Percentiles rank a stretch among this genome's conserved stretches.
These are phyloP conservation scores for Fusarium devonianum DNA, from an alignment of 2,329 filamentous ascomycete species.

Conservation along the genomic window DNA sequence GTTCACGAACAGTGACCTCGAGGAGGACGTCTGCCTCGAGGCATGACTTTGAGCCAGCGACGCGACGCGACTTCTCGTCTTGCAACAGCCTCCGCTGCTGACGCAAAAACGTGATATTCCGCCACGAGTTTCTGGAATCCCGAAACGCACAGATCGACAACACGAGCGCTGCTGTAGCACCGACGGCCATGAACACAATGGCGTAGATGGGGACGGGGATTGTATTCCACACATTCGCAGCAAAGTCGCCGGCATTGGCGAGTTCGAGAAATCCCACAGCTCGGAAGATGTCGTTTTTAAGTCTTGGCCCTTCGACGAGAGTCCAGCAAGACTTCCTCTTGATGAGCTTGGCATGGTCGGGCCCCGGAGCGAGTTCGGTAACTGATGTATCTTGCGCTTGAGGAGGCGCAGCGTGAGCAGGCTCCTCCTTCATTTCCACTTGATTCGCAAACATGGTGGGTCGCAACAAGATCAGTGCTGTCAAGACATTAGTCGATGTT, in stretches of 20 bases:
- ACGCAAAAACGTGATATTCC: slow-evolving; percentile 55
- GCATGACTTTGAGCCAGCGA: slow-evolving; percentile 1
- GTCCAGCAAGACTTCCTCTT: slow-evolving; percentile 14
- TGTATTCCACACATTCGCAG: slow-evolving; percentile 64
- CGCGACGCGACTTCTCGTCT: slow-evolving; percentile 20
- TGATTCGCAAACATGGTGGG: not conserved
- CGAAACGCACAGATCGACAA: slow-evolving; percentile 55
- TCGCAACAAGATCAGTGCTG: not conserved
- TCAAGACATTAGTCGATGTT: fast-evolving
- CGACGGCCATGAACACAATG: slow-evolving; percentile 59
- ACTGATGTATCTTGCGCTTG: not conserved
- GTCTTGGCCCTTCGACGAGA: slow-evolving; percentile 23
- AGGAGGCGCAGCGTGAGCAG: not conserved
- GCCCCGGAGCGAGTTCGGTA: slow-evolving; percentile 12
- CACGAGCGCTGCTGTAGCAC: slow-evolving; percentile 55
- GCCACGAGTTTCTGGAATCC: slow-evolving; percentile 53
- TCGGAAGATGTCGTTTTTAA: slow-evolving; percentile 43
- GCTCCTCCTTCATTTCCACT: slow-evolving; percentile 8
- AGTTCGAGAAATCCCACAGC: slow-evolving; percentile 60
- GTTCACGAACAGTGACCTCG: slow-evolving; percentile 56
- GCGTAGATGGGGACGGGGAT: slow-evolving; percentile 58
- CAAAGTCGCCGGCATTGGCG: slow-evolving; percentile 63
- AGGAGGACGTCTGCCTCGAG: slow-evolving; percentile 48
- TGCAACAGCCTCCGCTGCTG: slow-evolving; percentile 49
- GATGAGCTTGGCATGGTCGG: slow-evolving; percentile 23